phyloP scores from a whole-genome alignment of 768 basidiomycete genomes.

The Galerina sulciceps region DNA sequence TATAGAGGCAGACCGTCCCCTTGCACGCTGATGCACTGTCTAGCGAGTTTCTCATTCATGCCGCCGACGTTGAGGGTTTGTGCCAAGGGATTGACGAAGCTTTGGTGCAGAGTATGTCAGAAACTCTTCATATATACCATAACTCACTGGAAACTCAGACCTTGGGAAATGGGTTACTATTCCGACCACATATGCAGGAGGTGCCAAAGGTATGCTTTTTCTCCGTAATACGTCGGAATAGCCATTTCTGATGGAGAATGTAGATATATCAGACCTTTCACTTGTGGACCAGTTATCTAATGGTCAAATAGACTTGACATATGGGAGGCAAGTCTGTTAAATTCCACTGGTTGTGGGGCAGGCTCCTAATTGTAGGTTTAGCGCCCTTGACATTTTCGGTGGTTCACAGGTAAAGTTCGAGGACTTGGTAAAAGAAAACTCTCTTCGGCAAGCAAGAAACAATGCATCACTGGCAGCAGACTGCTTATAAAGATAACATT shows the following conservation, averaged over 20 bases:
- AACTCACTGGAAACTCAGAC: slow-evolving; percentile 47
- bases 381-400: slow-evolving; percentile 73
- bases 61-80: slow-evolving; percentile 98
- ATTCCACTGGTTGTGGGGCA: background rate
- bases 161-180: slow-evolving; percentile 91
- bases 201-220: slow-evolving; percentile 73
- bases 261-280: slow-evolving; percentile 81
- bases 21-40: slow-evolving; percentile 4
- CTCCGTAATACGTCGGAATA: background rate
- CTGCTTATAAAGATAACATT: background rate
- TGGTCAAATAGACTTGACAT: slow-evolving; percentile 88
- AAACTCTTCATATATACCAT: background rate
- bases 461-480: background rate
- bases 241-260: background rate
- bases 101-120: slow-evolving; percentile 74
- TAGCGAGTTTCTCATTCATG: slow-evolving; percentile 94
- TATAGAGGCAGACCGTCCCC: background rate
- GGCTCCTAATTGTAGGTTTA: slow-evolving; percentile 9
- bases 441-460: slow-evolving; percentile 19
- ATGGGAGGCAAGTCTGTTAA: slow-evolving; percentile 60
- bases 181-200: slow-evolving; percentile 96
- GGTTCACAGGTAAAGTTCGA: slow-evolving; percentile 65
- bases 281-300: slow-evolving; percentile 79
- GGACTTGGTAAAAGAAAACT: slow-evolving; percentile 48
- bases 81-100: slow-evolving; percentile 96